These are phyloP conservation scores for Filosporella fistucella DNA, from an alignment of 495 filamentous ascomycete genomes.

Conservation along the genomic window DNA sequence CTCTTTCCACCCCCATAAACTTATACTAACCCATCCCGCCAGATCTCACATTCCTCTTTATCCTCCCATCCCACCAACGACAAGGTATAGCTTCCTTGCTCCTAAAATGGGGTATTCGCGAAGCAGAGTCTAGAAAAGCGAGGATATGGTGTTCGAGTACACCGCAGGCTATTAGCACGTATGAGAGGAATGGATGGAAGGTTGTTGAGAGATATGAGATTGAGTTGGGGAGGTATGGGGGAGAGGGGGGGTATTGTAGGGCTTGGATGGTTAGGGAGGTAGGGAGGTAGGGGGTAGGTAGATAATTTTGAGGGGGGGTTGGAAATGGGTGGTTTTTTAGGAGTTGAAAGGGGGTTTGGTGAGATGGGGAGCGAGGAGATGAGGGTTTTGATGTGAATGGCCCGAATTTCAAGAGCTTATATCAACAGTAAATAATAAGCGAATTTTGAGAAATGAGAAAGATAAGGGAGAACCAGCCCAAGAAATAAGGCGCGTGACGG, in stretches of 20 bases:
- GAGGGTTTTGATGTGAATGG: too few species aligned
- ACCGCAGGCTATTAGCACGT: background rate
- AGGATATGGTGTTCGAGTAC: slow-evolving; percentile 30
- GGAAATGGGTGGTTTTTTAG: too few species aligned
- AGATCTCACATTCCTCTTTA: slow-evolving; percentile 16
- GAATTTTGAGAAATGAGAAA: too few species aligned
- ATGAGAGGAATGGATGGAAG: slow-evolving; percentile 11
- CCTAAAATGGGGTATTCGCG: slow-evolving; percentile 35
- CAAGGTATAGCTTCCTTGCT: slow-evolving; percentile 33
- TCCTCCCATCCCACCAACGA: slow-evolving; percentile 32
- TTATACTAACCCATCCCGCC: too few species aligned
- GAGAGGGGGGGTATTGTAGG: slow-evolving; percentile 4
- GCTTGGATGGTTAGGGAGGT: slow-evolving; percentile 9
- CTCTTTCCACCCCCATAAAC: background rate
- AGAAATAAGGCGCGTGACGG: too few species aligned
- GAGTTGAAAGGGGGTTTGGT: too few species aligned
- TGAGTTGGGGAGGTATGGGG: slow-evolving; percentile 13
- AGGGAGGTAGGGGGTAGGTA: background rate
- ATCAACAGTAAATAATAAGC: too few species aligned
- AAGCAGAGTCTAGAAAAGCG: slow-evolving; percentile 33
- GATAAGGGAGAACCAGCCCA: too few species aligned
- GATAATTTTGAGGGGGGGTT: too few species aligned
- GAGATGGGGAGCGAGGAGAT: too few species aligned
- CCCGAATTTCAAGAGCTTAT: too few species aligned
- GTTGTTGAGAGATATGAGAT: background rate